These are phyloP conservation scores for Clonostachys rosea DNA, from an alignment of 2,329 filamentous ascomycete species.

Conservation along the genomic window DNA sequence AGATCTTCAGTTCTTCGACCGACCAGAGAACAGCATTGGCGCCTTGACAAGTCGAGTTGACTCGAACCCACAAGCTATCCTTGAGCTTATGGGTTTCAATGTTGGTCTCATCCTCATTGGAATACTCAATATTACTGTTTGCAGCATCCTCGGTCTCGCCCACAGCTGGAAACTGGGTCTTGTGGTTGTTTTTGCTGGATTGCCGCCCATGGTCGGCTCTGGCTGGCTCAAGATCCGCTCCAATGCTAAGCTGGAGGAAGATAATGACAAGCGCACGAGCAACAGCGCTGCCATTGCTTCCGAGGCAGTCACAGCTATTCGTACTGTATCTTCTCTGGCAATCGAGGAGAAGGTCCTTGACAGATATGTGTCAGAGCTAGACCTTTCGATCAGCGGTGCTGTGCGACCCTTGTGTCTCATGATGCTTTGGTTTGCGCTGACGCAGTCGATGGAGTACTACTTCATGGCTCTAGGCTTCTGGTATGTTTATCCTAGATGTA, in stretches of 20 bases:
- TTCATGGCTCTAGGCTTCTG: constrained; percentile 87
- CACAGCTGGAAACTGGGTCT: constrained; percentile 81
- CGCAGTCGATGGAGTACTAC: constrained; percentile 79
- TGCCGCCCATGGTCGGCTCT: constrained; percentile 72
- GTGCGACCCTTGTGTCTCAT: constrained; percentile 65
- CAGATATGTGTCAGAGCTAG: constrained; percentile 66
- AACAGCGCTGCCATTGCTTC: constrained; percentile 81
- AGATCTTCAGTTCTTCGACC: no score
- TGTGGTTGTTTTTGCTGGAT: constrained; percentile 72
- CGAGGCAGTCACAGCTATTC: constrained; percentile 88
- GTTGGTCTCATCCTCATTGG: constrained; percentile 38
- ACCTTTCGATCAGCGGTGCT: constrained; percentile 61
- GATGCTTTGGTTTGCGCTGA: constrained; percentile 70
- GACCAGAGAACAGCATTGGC: constrained; percentile 73
- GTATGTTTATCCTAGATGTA: constrained; percentile 48
- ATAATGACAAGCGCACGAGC: constrained; percentile 76
- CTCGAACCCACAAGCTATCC: no score
- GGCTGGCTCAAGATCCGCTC: constrained; percentile 86
- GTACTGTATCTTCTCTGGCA: constrained; percentile 88
- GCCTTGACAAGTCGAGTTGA: constrained; percentile 79
- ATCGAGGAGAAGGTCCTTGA: constrained; percentile 75
- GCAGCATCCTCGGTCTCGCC: constrained; percentile 62
- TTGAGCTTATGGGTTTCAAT: no score
- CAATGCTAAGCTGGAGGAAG: constrained; percentile 71
- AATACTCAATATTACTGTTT: constrained; percentile 70